Conservation (phyloP, 139 green algal genomes). For the Chlamydomonas eustigma region DNA sequence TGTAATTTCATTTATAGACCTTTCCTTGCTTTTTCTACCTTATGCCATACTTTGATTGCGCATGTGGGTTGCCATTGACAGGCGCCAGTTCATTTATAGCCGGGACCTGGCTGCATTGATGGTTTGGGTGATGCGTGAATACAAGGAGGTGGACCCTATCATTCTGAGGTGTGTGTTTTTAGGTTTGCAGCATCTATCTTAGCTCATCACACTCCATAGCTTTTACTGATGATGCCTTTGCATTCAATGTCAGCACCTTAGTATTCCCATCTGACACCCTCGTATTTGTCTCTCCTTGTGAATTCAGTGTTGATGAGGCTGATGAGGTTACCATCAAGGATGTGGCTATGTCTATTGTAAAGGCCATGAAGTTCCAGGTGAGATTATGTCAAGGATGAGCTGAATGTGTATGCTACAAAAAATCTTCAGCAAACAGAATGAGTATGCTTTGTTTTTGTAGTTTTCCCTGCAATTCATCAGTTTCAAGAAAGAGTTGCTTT, state of each 20-base stretch:
- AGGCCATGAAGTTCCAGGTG: conserved; percentile 12
- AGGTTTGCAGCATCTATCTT: too few species aligned
- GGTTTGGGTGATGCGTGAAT: conserved; percentile 43
- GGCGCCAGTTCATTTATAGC: conserved; percentile 53
- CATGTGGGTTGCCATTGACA: not conserved
- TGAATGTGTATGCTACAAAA: too few species aligned
- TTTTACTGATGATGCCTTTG: too few species aligned
- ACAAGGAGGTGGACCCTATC: conserved; percentile 49
- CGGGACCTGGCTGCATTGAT: conserved; percentile 53
- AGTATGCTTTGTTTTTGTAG: not conserved
- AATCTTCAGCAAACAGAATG: too few species aligned
- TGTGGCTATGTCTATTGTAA: conserved; percentile 18
- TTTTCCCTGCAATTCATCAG: not conserved
- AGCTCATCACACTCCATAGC: too few species aligned
- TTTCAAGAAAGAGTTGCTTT: not conserved
- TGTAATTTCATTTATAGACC: too few species aligned
- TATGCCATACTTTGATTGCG: not conserved
- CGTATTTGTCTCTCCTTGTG: too few species aligned
- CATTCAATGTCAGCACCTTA: too few species aligned
- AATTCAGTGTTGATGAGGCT: conserved; percentile 33
- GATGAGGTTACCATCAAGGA: conserved; percentile 48
- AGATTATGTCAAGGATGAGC: too few species aligned
- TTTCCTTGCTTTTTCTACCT: too few species aligned
- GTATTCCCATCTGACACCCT: too few species aligned
- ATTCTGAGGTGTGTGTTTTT: conserved; percentile 32